A percentile compares a stretch with the other conserved stretches of the same genome.
Conservation (phyloP, 2,329 filamentous ascomycete genomes). For the Colletotrichum tanaceti region DNA sequence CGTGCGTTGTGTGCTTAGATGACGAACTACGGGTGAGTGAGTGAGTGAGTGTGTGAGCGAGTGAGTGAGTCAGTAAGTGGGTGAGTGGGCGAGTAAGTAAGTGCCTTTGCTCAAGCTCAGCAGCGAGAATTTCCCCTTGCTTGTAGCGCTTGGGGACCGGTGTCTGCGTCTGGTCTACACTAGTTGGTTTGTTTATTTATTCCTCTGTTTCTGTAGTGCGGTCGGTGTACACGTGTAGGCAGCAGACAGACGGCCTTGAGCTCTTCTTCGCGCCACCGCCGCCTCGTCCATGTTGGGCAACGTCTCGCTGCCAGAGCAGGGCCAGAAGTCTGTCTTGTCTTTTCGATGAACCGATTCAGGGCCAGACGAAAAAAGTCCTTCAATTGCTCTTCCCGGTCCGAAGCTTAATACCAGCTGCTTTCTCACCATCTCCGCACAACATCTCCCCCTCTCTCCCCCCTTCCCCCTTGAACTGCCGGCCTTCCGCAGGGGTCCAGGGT, state of each 20-base stretch:
- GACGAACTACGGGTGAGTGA: neutral
- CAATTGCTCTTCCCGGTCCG: neutral
- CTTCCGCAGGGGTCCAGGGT: constrained; percentile 14
- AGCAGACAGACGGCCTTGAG: neutral
- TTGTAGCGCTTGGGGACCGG: constrained; percentile 2
- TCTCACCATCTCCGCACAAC: constrained; percentile 1
- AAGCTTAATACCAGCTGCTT: neutral
- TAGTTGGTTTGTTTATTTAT: too few species aligned
- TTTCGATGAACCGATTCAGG: neutral
- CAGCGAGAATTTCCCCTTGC: neutral
- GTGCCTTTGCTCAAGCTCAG: too few species aligned
- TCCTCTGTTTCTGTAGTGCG: too few species aligned
- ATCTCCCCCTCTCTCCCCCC: neutral
- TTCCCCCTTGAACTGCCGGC: constrained; percentile 16
- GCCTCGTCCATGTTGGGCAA: neutral
- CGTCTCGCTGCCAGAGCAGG: neutral
- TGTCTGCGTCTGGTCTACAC: neutral
- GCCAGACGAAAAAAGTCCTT: neutral
- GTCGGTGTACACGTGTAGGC: too few species aligned
- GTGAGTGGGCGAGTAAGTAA: too few species aligned
- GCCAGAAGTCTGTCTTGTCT: neutral
- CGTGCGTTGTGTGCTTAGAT: constrained; percentile 13
- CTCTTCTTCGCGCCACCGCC: neutral
- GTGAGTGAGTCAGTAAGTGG: too few species aligned
- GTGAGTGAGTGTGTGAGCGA: too few species aligned